phyloP scores from a whole-genome alignment of 768 basidiomycete species.

The Podaxis rugospora region DNA sequence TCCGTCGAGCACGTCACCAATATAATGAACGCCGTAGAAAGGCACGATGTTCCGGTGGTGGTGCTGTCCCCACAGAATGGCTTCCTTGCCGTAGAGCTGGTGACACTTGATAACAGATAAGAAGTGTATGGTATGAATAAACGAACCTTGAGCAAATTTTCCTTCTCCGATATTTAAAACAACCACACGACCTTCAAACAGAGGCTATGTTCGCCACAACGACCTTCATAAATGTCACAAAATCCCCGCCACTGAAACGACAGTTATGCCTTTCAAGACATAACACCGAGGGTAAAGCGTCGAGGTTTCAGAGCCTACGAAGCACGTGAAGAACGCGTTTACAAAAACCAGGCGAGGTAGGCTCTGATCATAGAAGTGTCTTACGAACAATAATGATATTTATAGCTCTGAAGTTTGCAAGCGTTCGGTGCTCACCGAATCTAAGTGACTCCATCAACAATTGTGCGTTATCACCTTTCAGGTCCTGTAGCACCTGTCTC shows the following conservation, averaged over 20 bases:
- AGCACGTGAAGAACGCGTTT: background rate
- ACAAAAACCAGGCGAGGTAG: background rate
- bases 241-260: background rate
- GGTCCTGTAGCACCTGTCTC: too few species aligned
- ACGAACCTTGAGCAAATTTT: background rate
- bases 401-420: too few species aligned
- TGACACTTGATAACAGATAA: background rate
- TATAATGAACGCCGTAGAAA: slow-evolving; percentile 7
- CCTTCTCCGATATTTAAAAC: background rate
- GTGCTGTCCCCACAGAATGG: slow-evolving; percentile 5
- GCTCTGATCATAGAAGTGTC: too few species aligned
- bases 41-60: slow-evolving; percentile 6
- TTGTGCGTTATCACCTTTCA: too few species aligned
- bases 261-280: background rate
- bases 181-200: background rate
- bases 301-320: background rate
- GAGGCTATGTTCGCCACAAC: background rate
- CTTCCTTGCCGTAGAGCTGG: slow-evolving; percentile 1
- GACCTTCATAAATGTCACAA: background rate
- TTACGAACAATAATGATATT: too few species aligned
- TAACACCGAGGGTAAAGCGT: background rate
- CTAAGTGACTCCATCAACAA: too few species aligned
- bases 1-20: background rate
- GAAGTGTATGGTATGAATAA: background rate
- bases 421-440: too few species aligned